These are phyloP conservation scores for Linnemannia schmuckeri DNA, from an alignment of 192 early-diverging fungal genomes.

Conservation along the genomic window DNA sequence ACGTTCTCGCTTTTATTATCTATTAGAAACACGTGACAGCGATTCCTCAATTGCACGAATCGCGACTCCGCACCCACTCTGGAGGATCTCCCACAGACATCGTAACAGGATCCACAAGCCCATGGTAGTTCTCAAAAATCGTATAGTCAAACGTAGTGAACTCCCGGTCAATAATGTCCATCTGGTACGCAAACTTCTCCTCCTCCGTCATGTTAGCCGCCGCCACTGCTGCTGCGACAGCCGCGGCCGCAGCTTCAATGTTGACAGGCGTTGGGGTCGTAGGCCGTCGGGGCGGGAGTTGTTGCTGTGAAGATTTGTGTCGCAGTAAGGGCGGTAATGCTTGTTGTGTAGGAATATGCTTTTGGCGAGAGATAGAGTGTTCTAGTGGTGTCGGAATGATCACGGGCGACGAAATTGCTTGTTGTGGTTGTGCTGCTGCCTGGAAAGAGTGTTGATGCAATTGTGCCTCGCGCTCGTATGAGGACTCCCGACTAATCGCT, in stretches of 20 bases:
- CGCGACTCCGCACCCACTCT: constrained; percentile 69
- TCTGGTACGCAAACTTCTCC: constrained; percentile 24
- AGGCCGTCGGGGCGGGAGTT: constrained; percentile 6
- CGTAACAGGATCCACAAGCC: constrained; percentile 72
- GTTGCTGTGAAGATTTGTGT: constrained; percentile 19
- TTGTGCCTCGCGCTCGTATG: background rate
- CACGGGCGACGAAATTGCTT: constrained; percentile 31
- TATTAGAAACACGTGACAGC: too few relatives aligned
- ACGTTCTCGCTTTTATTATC: too few relatives aligned
- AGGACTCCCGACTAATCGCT: background rate
- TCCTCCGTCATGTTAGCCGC: constrained; percentile 25
- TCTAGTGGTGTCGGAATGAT: constrained; percentile 47
- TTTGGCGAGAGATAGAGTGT: constrained; percentile 35
- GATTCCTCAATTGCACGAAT: constrained; percentile 17
- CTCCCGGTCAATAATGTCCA: constrained; percentile 74
- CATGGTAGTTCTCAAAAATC: constrained; percentile 82
- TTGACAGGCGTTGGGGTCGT: constrained; percentile 26
- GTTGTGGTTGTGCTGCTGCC: constrained; percentile 34
- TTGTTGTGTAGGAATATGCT: constrained; percentile 33
- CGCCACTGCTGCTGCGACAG: constrained; percentile 11
- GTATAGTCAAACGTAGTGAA: constrained; percentile 90
- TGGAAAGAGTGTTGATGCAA: constrained; percentile 28
- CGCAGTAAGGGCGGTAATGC: constrained; percentile 16
- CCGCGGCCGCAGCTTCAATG: constrained; percentile 39
- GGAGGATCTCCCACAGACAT: constrained; percentile 77